Conservation (phyloP, 441 rosid genomes). For the Lepidium campestre region DNA sequence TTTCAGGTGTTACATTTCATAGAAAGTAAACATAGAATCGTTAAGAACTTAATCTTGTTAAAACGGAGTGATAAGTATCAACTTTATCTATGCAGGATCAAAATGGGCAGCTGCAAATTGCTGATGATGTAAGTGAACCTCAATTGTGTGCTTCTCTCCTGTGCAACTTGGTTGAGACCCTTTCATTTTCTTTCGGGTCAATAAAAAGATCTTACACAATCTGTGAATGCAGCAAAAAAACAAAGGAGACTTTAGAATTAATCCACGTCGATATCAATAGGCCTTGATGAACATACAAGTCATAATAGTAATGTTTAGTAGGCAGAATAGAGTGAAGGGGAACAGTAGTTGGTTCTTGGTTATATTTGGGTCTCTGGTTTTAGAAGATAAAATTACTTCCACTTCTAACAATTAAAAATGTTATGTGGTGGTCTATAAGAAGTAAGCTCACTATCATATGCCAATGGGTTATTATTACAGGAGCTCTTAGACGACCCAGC, state of each 20-base stretch:
- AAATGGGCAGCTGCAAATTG: slow-evolving; percentile 68
- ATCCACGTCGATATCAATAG: background rate
- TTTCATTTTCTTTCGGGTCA: background rate
- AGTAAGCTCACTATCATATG: background rate
- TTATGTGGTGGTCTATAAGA: background rate
- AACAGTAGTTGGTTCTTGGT: background rate
- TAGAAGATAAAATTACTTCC: background rate
- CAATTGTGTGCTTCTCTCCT: background rate
- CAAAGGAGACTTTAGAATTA: background rate
- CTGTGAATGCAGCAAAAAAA: background rate
- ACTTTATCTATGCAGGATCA: slow-evolving; percentile 59
- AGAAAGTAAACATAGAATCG: background rate
- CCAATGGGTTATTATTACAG: slow-evolving; percentile 34
- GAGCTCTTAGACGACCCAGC: slow-evolving; percentile 86
- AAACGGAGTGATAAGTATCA: slow-evolving; percentile 2
- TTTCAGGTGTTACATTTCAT: background rate
- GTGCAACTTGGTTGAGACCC: background rate
- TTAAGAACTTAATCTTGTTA: background rate
- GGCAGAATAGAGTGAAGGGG: background rate
- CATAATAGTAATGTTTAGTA: background rate
- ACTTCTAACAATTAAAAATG: background rate
- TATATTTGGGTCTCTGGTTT: background rate
- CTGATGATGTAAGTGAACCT: slow-evolving; percentile 77
- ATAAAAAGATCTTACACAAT: background rate
- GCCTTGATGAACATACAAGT: background rate